phyloP scores from a whole-genome alignment of 192 early-diverging fungal species.

The Backusella tuberculispora region DNA sequence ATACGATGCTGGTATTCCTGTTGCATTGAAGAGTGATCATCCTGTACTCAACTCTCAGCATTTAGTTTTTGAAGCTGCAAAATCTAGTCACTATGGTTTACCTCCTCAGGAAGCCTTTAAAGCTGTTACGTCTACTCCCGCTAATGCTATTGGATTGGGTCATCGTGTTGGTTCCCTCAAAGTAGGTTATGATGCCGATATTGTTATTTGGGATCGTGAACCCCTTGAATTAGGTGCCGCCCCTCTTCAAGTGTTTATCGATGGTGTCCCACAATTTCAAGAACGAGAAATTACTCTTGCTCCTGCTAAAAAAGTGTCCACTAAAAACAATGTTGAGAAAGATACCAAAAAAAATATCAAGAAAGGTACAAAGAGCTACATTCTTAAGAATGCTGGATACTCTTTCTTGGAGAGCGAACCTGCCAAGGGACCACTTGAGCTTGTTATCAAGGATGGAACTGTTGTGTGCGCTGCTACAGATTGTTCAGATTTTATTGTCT shows the following conservation, averaged over 20 bases:
- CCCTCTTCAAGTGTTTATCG: slow-evolving; percentile 77
- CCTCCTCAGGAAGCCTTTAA: slow-evolving; percentile 57
- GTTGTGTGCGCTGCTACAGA: slow-evolving; percentile 54
- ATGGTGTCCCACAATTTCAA: slow-evolving; percentile 67
- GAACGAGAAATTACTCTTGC: slow-evolving; percentile 32
- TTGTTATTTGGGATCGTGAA: slow-evolving; percentile 79
- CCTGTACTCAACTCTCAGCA: slow-evolving; percentile 76
- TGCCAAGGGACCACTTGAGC: neutral
- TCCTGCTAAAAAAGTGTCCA: slow-evolving; percentile 8
- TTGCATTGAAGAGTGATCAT: slow-evolving; percentile 81
- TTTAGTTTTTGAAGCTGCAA: slow-evolving; percentile 77
- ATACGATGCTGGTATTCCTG: slow-evolving; percentile 67
- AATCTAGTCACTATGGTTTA: slow-evolving; percentile 74
- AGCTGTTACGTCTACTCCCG: slow-evolving; percentile 73
- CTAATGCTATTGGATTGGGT: slow-evolving; percentile 68
- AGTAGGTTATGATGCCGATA: slow-evolving; percentile 77
- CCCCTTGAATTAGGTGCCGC: slow-evolving; percentile 71
- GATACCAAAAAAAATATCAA: neutral
- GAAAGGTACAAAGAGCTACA: slow-evolving; percentile 5
- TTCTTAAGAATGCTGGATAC: slow-evolving; percentile 18
- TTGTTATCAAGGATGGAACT: slow-evolving; percentile 49
- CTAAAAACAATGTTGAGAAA: slow-evolving; percentile 26
- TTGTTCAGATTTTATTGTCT: slow-evolving; percentile 22
- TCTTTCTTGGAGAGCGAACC: neutral
- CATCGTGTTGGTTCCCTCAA: slow-evolving; percentile 68